A percentile compares a stretch with the other conserved stretches of the same genome.
phyloP scores from a whole-genome alignment of 1,139 yeast genomes.

The Geotrichum restrictum region DNA sequence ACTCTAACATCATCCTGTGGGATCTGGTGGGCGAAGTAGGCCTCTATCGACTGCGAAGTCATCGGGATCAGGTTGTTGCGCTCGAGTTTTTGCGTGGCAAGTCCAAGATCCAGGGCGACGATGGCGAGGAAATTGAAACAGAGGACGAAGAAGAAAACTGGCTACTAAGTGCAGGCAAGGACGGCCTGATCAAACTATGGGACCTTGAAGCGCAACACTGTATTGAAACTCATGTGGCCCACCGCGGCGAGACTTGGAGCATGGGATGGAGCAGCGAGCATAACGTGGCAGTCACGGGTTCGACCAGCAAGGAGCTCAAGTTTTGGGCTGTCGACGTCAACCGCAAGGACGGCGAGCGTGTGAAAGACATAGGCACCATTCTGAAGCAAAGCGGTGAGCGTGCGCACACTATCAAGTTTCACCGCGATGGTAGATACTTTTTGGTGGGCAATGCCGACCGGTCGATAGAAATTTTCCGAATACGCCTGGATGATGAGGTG shows the following conservation, averaged over 20 bases:
- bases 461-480: conserved; percentile 74
- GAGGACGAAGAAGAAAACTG: conserved; percentile 46
- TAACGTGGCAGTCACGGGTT: conserved; percentile 55
- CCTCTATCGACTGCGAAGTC: conserved; percentile 78
- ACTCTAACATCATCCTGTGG: conserved; percentile 84
- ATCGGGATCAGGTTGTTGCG: conserved; percentile 85
- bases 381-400: conserved; percentile 79
- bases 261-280: conserved; percentile 42
- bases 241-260: conserved; percentile 90
- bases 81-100: conserved; percentile 44
- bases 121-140: conserved; percentile 13
- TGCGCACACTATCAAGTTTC: conserved; percentile 60
- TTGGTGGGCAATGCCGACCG: conserved; percentile 75
- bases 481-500: conserved; percentile 74
- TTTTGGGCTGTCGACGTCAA: conserved; percentile 68
- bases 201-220: conserved; percentile 86
- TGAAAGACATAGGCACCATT: conserved; percentile 61
- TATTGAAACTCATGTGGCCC: conserved; percentile 91
- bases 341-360: conserved; percentile 50
- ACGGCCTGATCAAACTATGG: conserved; percentile 90
- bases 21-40: conserved; percentile 93
- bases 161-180: conserved; percentile 75
- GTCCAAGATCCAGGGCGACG: conserved; percentile 2
- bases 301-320: conserved; percentile 76
- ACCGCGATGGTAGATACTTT: conserved; percentile 28